phyloP scores from a whole-genome alignment of 805 yeast species.

The Cyberlindnera petersonii region DNA sequence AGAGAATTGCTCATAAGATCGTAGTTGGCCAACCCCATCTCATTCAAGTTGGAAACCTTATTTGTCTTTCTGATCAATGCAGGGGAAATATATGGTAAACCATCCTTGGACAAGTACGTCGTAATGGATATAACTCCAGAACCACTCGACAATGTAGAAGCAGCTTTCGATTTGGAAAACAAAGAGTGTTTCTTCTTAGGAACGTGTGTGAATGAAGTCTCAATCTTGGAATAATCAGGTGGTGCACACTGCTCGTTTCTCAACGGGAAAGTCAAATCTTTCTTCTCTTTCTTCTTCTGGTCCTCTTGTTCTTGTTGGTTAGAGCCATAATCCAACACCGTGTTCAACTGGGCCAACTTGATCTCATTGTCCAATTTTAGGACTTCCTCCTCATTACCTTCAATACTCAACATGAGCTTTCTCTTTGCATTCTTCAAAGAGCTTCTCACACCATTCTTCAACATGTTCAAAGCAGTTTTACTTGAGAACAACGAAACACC shows the following conservation, averaged over 20 bases:
- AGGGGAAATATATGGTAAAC: constrained; percentile 37
- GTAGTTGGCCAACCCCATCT: constrained; percentile 35
- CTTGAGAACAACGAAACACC: constrained; percentile 23
- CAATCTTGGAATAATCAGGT: constrained; percentile 21
- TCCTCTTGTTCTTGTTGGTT: neutral
- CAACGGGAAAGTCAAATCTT: constrained; percentile 27
- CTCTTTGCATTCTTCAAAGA: constrained; percentile 19
- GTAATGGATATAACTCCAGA: constrained; percentile 32
- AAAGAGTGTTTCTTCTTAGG: constrained; percentile 1
- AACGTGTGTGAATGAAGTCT: constrained; percentile 11
- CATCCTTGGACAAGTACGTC: constrained; percentile 31
- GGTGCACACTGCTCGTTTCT: constrained; percentile 18
- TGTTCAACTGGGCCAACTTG: constrained; percentile 20
- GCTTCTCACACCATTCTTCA: constrained; percentile 15
- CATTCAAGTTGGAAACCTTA: constrained; percentile 30
- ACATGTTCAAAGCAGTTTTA: constrained; percentile 6
- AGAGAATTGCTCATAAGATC: constrained; percentile 26
- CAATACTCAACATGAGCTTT: constrained; percentile 15
- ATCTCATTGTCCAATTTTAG: constrained; percentile 15
- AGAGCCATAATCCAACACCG: neutral
- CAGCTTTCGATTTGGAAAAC: constrained; percentile 2
- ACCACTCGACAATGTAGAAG: constrained; percentile 7
- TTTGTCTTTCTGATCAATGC: constrained; percentile 35
- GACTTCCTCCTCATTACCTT: constrained; percentile 22
- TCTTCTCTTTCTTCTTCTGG: too few species aligned